Conservation (phyloP, 2,329 filamentous ascomycete species). For the Apiospora saccharicola region DNA sequence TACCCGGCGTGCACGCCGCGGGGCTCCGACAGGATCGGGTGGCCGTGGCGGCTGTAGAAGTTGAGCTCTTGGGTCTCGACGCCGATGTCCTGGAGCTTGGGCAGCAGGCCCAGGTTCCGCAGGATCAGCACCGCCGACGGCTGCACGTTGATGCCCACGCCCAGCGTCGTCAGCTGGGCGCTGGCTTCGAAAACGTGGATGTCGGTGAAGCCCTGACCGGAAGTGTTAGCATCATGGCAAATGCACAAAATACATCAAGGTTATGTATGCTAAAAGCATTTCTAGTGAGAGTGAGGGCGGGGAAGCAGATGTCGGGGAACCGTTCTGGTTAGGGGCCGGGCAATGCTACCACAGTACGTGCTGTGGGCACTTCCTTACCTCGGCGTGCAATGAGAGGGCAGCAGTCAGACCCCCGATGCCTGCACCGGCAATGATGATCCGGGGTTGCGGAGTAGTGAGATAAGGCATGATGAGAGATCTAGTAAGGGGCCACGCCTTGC, state of each 20-base stretch:
- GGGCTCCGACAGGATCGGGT: slow-evolving; percentile 51
- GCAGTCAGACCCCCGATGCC: slow-evolving; percentile 41
- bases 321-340: neutral
- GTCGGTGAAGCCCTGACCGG: slow-evolving; percentile 42
- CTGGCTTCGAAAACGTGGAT: slow-evolving; percentile 52
- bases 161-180: slow-evolving; percentile 49
- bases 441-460: slow-evolving; percentile 30
- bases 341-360: neutral
- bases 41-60: slow-evolving; percentile 53
- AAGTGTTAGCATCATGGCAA: neutral
- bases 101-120: slow-evolving; percentile 50
- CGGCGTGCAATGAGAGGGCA: slow-evolving; percentile 39
- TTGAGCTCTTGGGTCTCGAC: slow-evolving; percentile 52
- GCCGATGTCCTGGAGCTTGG: slow-evolving; percentile 48
- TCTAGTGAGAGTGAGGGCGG: neutral
- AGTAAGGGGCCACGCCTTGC: neutral
- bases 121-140: slow-evolving; percentile 53
- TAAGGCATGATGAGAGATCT: neutral
- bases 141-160: slow-evolving; percentile 56
- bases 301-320: neutral
- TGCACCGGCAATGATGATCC: slow-evolving; percentile 41
- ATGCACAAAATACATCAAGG: neutral
- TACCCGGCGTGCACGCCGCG: slow-evolving; percentile 51
- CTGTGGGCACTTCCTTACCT: slow-evolving; percentile 21
- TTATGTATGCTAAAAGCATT: neutral